phyloP scores from a whole-genome alignment of 768 basidiomycete genomes.

The Pleurotus eryngii region DNA sequence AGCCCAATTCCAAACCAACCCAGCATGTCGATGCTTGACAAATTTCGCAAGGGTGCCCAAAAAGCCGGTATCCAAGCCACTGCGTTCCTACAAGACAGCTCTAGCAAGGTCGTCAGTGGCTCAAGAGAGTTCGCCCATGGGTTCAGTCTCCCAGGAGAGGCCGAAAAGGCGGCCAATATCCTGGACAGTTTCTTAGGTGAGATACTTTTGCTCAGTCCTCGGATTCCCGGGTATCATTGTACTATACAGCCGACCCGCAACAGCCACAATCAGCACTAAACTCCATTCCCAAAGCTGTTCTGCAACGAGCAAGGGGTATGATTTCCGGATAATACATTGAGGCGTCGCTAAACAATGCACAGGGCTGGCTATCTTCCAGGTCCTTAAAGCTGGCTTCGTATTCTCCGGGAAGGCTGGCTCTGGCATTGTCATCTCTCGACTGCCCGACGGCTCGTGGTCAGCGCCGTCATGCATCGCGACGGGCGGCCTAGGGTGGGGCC shows the following conservation, averaged over 20 bases:
- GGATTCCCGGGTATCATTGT: slow-evolving; percentile 4
- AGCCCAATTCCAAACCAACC: too few species aligned
- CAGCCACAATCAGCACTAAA: slow-evolving; percentile 90
- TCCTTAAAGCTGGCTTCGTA: slow-evolving; percentile 90
- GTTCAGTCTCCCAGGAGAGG: slow-evolving; percentile 89
- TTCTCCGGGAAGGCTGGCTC: slow-evolving; percentile 95
- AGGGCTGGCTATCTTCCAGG: slow-evolving; percentile 95
- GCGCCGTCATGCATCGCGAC: slow-evolving; percentile 97
- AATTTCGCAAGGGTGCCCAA: slow-evolving; percentile 75
- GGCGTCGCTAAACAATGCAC: slow-evolving; percentile 3
- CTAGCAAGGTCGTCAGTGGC: slow-evolving; percentile 67
- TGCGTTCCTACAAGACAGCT: slow-evolving; percentile 66
- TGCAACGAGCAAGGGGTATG: slow-evolving; percentile 84
- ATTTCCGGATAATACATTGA: neutral
- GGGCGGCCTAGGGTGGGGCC: slow-evolving; percentile 90
- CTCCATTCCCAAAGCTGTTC: slow-evolving; percentile 87
- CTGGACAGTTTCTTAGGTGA: slow-evolving; percentile 86
- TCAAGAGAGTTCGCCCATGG: slow-evolving; percentile 78
- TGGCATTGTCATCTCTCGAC: slow-evolving; percentile 86
- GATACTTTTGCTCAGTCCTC: slow-evolving; percentile 15
- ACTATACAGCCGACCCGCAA: slow-evolving; percentile 71
- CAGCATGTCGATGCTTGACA: slow-evolving; percentile 61
- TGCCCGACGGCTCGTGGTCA: slow-evolving; percentile 95
- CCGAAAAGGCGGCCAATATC: slow-evolving; percentile 92
- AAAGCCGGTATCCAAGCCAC: slow-evolving; percentile 82